Evolutionary conservation across 768 basidiomycete genomes (phyloP).

Genomic region (Suillus brevipes): DNA sequence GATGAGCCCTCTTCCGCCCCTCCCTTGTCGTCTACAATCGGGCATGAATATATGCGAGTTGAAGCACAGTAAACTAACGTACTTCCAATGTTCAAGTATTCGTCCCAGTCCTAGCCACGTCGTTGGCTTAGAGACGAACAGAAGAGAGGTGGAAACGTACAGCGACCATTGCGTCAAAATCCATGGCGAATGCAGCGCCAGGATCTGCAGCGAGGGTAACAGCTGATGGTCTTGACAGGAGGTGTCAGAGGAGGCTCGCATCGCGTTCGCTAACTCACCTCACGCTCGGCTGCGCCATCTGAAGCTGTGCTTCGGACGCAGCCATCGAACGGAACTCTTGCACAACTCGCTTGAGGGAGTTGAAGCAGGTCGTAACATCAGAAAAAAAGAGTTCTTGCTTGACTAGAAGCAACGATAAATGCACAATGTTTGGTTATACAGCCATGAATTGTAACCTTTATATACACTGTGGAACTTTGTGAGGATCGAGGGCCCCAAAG

Average conservation of each 20-base stretch:
- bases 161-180: constrained; percentile 65
- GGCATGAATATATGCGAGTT: background rate
- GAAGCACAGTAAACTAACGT: constrained; percentile 14
- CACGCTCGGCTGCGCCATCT: constrained; percentile 68
- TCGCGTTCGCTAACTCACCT: constrained; percentile 43
- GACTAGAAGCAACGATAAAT: constrained; percentile 43
- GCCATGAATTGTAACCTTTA: constrained; percentile 37
- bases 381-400: constrained; percentile 82
- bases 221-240: constrained; percentile 43
- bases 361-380: constrained; percentile 78
- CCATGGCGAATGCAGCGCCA: constrained; percentile 46
- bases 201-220: constrained; percentile 57
- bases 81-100: constrained; percentile 54
- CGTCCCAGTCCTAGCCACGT: constrained; percentile 57
- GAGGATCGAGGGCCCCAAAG: background rate
- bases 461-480: constrained; percentile 40
- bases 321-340: constrained; percentile 56
- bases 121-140: background rate
- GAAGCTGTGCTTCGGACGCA: constrained; percentile 52
- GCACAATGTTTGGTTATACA: background rate
- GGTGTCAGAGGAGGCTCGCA: constrained; percentile 5
- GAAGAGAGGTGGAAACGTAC: constrained; percentile 38
- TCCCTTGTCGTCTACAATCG: constrained; percentile 9
- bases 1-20: constrained; percentile 31
- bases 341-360: constrained; percentile 76